phyloP scores from a whole-genome alignment of 257 asterid species.

The Henckelia pumila region DNA sequence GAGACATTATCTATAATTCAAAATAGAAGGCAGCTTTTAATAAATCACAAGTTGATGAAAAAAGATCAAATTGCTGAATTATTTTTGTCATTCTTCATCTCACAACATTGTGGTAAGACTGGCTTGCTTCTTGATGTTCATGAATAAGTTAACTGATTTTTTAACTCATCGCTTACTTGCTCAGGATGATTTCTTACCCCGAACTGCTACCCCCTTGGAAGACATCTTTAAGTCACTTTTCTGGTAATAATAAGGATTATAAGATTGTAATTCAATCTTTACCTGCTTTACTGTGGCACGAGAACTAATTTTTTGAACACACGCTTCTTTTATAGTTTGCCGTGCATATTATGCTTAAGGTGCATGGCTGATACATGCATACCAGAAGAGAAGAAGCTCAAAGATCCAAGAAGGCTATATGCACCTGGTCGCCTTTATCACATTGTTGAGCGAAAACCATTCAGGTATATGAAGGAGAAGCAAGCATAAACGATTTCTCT shows the following conservation, averaged over 20 bases:
- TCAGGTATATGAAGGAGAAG: constrained; percentile 45
- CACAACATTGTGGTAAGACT: not conserved
- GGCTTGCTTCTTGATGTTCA: constrained; percentile 9
- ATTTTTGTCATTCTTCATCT: constrained; percentile 5
- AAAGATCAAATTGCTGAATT: constrained; percentile 4
- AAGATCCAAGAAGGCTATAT: constrained; percentile 76
- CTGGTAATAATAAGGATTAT: constrained; percentile 45
- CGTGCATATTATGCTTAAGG: constrained; percentile 71
- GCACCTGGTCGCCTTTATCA: constrained; percentile 94
- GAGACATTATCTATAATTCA: not conserved
- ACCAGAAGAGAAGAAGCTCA: constrained; percentile 75
- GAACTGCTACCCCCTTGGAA: constrained; percentile 92
- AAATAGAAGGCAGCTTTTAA: not conserved
- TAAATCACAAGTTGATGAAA: not conserved
- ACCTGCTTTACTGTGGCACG: constrained; percentile 4
- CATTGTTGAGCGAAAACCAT: constrained; percentile 79
- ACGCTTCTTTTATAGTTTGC: constrained; percentile 51
- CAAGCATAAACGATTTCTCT: not conserved
- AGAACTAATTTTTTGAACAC: not conserved
- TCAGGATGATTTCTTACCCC: constrained; percentile 91
- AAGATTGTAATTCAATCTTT: constrained; percentile 1
- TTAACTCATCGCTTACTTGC: constrained; percentile 21
- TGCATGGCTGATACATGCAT: constrained; percentile 88
- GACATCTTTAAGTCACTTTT: constrained; percentile 85
- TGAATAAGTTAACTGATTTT: not conserved